phyloP scores from a whole-genome alignment of 1,139 yeast species.

The Protomyces lactucae-debilis region DNA sequence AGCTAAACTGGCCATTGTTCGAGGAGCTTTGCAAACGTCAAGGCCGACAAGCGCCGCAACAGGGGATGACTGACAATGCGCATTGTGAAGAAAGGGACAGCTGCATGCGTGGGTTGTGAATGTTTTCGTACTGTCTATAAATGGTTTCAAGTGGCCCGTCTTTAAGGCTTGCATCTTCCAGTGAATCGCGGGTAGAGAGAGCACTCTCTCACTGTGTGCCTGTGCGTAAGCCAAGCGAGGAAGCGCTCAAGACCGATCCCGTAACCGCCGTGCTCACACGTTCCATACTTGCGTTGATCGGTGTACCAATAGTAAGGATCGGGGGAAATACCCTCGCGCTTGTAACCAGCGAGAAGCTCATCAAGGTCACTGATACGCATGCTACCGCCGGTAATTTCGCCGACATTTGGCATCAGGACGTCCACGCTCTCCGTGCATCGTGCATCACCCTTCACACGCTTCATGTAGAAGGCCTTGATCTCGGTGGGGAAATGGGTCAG shows the following conservation, averaged over 20 bases:
- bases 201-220: constrained; percentile 79
- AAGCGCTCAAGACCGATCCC: constrained; percentile 98
- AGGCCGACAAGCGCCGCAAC: no score
- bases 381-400: constrained; percentile 41
- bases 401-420: constrained; percentile 97
- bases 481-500: constrained; percentile 93
- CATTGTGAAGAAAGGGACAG: background rate
- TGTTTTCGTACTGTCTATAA: background rate
- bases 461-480: constrained; percentile 97
- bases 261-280: constrained; percentile 98
- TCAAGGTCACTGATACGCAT: constrained; percentile 87
- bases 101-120: background rate
- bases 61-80: no score
- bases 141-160: background rate
- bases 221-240: constrained; percentile 94
- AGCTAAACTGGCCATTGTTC: no score
- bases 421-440: constrained; percentile 97
- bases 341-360: constrained; percentile 82
- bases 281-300: constrained; percentile 94
- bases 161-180: constrained; percentile 91
- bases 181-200: constrained; percentile 95
- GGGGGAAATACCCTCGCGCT: constrained; percentile 82
- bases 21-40: no score
- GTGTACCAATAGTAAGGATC: constrained; percentile 88
- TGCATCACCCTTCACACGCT: constrained; percentile 80